Evolutionary conservation across 2,329 filamentous ascomycete genomes (phyloP), one percentile per base, ranked within the genome.

Genomic region (Alternaria incomplexa): DNA sequence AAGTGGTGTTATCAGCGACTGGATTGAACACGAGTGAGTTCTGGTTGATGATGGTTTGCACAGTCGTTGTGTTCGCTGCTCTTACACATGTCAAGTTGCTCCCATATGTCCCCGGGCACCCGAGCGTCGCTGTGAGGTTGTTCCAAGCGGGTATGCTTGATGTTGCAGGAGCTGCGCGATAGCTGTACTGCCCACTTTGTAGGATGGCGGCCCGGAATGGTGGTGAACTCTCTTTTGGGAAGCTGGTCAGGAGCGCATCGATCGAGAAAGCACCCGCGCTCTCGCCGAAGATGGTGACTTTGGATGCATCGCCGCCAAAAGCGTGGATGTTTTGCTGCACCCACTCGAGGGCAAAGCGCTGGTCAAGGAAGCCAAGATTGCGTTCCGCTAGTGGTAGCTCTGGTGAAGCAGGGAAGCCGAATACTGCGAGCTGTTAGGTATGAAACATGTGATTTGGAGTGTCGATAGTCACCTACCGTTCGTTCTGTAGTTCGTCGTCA

Each of bases 311-410:
- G 6, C 85, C 85, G 1, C 83, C 83, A 58, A 87, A 86, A 1
- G 81, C 75, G 15, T 71, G 70, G 36, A 86, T 83, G 61, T 86
- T 84, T 26, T 82, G 80, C 56, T 81, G 79, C 3, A 84, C 85
- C 86, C 86, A 88, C 68, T 87, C 83, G 2, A 87, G 76, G 4
- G 85, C 86, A 20, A 82, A 71, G n/a, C 85, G 80, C 62, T 87
- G 85, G 56, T 88, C 86, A 78, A 85, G 86, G 72, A 87, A 85
- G 3, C 85, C 86, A 22, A 84, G 77, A 59, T 88, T 88, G 1
- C 63, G 66, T 20, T 63, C 67, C 12, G 66, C 56, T 10, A 71
- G 17, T 5, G 71, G 62, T 3, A 77, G 50, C 11, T 68, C 68
- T 3, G 73, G 68, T 9, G 72, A 65, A 22, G 48, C 62, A 48